Evolutionary conservation across 805 yeast genomes (phyloP).

Genomic region (Priceomyces medius): DNA sequence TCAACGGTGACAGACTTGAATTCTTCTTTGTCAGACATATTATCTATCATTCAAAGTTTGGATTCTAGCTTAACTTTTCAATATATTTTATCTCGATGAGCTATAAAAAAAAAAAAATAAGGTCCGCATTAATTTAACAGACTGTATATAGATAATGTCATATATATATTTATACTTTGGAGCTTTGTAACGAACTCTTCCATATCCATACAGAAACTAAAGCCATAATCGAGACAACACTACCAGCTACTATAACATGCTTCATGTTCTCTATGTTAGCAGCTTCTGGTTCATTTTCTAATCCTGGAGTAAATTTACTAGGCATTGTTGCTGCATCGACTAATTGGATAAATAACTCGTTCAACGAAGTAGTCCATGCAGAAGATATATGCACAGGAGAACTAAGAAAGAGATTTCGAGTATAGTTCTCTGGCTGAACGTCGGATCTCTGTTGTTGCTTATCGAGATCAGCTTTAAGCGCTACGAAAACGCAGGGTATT

Average conservation of each 20-base stretch:
- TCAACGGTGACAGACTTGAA: slow-evolving; percentile 82
- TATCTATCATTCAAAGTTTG: not conserved
- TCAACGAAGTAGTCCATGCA: slow-evolving; percentile 82
- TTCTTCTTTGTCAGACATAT: slow-evolving; percentile 21
- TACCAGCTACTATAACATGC: slow-evolving; percentile 61
- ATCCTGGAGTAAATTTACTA: slow-evolving; percentile 70
- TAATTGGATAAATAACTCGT: slow-evolving; percentile 80
- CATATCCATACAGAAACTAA: slow-evolving; percentile 65
- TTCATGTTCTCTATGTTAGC: slow-evolving; percentile 48
- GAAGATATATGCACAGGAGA: slow-evolving; percentile 92
- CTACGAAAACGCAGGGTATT: slow-evolving; percentile 85
- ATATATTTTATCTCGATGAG: not conserved
- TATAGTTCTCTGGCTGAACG: slow-evolving; percentile 83
- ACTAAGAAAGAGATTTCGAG: slow-evolving; percentile 60
- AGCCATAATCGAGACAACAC: slow-evolving; percentile 67
- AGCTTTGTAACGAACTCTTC: slow-evolving; percentile 44
- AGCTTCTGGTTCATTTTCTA: slow-evolving; percentile 60
- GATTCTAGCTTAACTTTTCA: not conserved
- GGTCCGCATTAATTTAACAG: not conserved
- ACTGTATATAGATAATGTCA: not conserved
- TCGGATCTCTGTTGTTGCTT: slow-evolving; percentile 90
- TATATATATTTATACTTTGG: slow-evolving; percentile 9
- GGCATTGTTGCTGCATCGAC: slow-evolving; percentile 89
- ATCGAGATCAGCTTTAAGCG: slow-evolving; percentile 92
- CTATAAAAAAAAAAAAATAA: not conserved